phyloP scores from a whole-genome alignment of 1,139 yeast species.

The Ogataea hybrid region DNA sequence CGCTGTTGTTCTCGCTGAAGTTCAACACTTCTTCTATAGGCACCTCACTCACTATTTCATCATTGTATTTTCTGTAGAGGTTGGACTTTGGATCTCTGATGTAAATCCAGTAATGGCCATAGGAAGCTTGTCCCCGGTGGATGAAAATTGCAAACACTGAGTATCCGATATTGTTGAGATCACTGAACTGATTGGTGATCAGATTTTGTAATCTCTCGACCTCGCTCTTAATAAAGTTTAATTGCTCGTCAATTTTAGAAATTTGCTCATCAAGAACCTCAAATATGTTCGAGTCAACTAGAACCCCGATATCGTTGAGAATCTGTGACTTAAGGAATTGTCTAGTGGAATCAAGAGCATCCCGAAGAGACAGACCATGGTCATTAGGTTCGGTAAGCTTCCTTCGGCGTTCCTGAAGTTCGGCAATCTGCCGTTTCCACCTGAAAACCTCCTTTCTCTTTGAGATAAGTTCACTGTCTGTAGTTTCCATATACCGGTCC shows the following conservation, averaged over 20 bases:
- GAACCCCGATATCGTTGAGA: slow-evolving; percentile 32
- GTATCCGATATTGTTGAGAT: slow-evolving; percentile 66
- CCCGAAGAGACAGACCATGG: slow-evolving; percentile 45
- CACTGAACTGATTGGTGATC: slow-evolving; percentile 58
- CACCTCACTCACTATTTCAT: slow-evolving; percentile 84
- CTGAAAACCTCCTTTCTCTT: slow-evolving; percentile 59
- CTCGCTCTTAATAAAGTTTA: slow-evolving; percentile 37
- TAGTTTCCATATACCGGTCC: slow-evolving; percentile 83
- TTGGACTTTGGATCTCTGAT: slow-evolving; percentile 70
- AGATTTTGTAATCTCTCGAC: slow-evolving; percentile 43
- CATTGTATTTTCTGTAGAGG: slow-evolving; percentile 86
- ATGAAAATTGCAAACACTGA: slow-evolving; percentile 88
- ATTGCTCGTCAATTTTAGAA: slow-evolving; percentile 37
- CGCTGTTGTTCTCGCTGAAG: slow-evolving; percentile 70
- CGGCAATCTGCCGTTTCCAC: slow-evolving; percentile 59
- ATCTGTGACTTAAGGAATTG: slow-evolving; percentile 49
- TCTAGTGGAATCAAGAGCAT: slow-evolving; percentile 53
- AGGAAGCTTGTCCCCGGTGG: slow-evolving; percentile 93
- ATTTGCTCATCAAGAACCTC: slow-evolving; percentile 38
- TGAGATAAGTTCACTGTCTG: slow-evolving; percentile 50
- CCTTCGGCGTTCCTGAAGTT: slow-evolving; percentile 43
- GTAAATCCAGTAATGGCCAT: slow-evolving; percentile 96
- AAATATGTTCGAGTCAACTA: slow-evolving; percentile 31
- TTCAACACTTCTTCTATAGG: slow-evolving; percentile 72
- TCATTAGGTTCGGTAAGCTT: slow-evolving; percentile 44